Percentiles rank a stretch among this genome's conserved stretches.
phyloP scores from a whole-genome alignment of 2,329 filamentous ascomycete species.

The Lasiodiplodia gonubiensis region DNA sequence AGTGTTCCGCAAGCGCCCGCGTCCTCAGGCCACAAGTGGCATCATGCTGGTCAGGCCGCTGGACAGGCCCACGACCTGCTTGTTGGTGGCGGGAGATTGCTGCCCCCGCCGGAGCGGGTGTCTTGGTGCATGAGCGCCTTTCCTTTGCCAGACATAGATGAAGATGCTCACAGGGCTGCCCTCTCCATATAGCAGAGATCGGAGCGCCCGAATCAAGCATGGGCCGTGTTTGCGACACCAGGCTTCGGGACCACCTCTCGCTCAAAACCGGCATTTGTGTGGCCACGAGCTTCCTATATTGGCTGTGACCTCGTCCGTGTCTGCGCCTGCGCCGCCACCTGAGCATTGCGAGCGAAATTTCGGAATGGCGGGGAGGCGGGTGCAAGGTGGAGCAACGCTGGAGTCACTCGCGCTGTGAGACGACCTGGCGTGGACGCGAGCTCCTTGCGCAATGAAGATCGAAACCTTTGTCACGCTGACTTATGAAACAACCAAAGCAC shows the following conservation, averaged over 20 bases:
- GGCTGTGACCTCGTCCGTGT: background rate
- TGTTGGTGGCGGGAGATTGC: conserved; percentile 21
- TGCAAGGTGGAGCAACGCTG: conserved; percentile 2
- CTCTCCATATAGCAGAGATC: background rate
- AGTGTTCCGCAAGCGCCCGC: conserved; percentile 15
- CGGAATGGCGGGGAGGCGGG: conserved; percentile 7
- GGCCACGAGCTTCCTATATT: conserved; percentile 8
- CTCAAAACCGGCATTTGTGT: background rate
- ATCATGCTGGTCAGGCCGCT: conserved; percentile 6
- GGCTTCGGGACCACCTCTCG: background rate
- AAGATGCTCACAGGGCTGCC: conserved; percentile 10
- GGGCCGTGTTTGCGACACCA: background rate
- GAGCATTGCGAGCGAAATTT: background rate
- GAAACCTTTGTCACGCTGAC: too few species aligned
- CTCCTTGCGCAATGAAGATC: conserved; percentile 5
- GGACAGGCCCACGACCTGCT: conserved; percentile 1
- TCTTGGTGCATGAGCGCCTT: conserved; percentile 22
- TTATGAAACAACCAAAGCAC: too few species aligned
- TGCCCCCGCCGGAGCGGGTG: conserved; percentile 4
- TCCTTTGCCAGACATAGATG: conserved; percentile 15
- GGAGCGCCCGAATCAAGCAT: background rate
- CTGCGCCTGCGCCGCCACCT: background rate
- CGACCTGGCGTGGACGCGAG: conserved; percentile 4
- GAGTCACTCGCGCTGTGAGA: conserved; percentile 8
- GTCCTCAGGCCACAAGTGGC: conserved; percentile 24